A percentile compares a stretch with the other conserved stretches of the same genome.
These are phyloP conservation scores for Epichloe bromicola DNA, from an alignment of 2,329 filamentous ascomycete species.

Conservation along the genomic window DNA sequence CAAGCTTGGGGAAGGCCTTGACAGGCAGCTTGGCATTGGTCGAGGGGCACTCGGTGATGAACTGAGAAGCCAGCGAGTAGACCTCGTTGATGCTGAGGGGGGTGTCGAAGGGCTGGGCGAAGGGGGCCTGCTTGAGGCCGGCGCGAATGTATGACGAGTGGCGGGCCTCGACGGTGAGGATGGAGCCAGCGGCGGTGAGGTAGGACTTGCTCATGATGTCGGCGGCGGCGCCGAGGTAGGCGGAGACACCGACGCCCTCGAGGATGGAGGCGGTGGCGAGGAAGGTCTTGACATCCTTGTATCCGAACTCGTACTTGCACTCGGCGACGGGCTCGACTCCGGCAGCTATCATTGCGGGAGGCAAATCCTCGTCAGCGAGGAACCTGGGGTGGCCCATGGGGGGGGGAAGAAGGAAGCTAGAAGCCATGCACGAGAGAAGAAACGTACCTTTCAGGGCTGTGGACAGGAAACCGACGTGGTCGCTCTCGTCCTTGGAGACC, in stretches of 20 bases:
- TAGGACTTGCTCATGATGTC: constrained; percentile 45
- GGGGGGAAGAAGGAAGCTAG: no score
- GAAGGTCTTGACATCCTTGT: constrained; percentile 43
- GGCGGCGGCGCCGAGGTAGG: constrained; percentile 50
- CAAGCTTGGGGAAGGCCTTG: constrained; percentile 45
- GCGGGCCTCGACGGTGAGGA: constrained; percentile 49
- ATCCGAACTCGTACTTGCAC: constrained; percentile 47
- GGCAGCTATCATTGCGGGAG: constrained; percentile 6
- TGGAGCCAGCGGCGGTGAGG: constrained; percentile 47
- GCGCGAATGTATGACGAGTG: constrained; percentile 49
- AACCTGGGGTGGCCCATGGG: no score
- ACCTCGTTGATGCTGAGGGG: constrained; percentile 46
- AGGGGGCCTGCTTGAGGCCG: constrained; percentile 34
- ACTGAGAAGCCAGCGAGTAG: constrained; percentile 50
- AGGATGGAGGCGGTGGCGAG: constrained; percentile 50
- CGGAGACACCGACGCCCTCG: constrained; percentile 50
- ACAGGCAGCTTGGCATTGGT: constrained; percentile 44
- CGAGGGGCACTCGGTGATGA: constrained; percentile 45
- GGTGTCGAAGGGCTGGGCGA: constrained; percentile 48
- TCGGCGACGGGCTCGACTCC: constrained; percentile 37
- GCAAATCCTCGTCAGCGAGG: no score
- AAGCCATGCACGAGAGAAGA: not conserved
- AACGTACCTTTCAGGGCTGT: constrained; percentile 22
- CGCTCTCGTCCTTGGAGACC: constrained; percentile 39
- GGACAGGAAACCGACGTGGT: constrained; percentile 44